Conservation (phyloP, 495 filamentous ascomycete species). For the Lichina pygmaea region DNA sequence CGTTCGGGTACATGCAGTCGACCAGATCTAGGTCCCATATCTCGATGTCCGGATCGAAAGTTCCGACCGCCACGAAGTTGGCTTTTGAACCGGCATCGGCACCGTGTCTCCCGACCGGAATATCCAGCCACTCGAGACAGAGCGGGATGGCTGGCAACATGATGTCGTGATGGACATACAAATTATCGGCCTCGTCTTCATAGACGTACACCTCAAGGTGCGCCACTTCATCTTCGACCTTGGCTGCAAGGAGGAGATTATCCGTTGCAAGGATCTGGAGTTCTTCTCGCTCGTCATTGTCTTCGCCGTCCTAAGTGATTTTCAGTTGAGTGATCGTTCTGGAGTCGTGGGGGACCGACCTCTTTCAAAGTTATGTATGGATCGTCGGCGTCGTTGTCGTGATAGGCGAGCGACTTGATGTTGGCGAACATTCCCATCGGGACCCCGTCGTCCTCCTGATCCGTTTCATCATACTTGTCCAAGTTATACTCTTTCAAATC, state of each 20-base stretch:
- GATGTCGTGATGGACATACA: constrained; percentile 98
- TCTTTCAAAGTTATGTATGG: constrained; percentile 81
- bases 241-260: constrained; percentile 72
- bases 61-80: constrained; percentile 86
- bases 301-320: constrained; percentile 26
- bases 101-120: constrained; percentile 43
- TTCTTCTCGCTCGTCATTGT: constrained; percentile 78
- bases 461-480: constrained; percentile 77
- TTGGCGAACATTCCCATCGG: constrained; percentile 86
- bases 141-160: constrained; percentile 96
- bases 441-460: constrained; percentile 33
- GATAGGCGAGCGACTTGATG: constrained; percentile 73
- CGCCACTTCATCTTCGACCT: constrained; percentile 88
- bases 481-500: constrained; percentile 88
- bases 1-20: constrained; percentile 93
- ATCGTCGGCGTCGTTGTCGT: constrained; percentile 76
- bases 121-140: constrained; percentile 81
- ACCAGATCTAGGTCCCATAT: constrained; percentile 91
- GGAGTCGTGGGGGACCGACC: not conserved
- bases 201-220: constrained; percentile 96
- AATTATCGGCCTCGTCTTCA: constrained; percentile 76
- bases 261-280: constrained; percentile 79
- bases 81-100: constrained; percentile 21
- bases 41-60: constrained; percentile 96
- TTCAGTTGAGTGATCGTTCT: not conserved